phyloP scores from a whole-genome alignment of 148 eudicot genomes.

The Chenopodium formosanum region DNA sequence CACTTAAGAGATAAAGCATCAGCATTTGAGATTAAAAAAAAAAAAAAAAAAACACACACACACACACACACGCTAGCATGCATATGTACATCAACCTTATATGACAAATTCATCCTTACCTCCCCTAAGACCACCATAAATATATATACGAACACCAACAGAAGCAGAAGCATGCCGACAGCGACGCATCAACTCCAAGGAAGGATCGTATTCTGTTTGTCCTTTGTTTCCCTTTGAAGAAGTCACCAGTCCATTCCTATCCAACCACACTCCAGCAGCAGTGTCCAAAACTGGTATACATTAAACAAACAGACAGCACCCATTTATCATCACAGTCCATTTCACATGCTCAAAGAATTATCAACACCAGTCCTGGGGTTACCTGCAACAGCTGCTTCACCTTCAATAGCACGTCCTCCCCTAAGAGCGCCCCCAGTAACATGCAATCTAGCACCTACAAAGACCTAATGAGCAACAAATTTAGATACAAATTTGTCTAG shows the following conservation, averaged over 20 bases:
- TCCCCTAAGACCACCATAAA: conserved; percentile 94
- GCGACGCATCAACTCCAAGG: conserved; percentile 85
- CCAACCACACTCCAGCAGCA: conserved; percentile 99
- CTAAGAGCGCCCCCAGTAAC: conserved; percentile 92
- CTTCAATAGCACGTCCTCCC: conserved; percentile 90
- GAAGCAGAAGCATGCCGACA: conserved; percentile 98
- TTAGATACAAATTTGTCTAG: conserved; percentile 19
- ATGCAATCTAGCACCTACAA: conserved; percentile 97
- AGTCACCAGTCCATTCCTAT: conserved; percentile 85
- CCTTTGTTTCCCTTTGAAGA: conserved; percentile 66
- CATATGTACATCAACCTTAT: not conserved
- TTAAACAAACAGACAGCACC: not conserved
- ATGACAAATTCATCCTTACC: conserved; percentile 38
- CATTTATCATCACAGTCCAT: conserved; percentile 1
- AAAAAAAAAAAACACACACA: too few relatives aligned
- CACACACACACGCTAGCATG: not conserved
- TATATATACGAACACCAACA: conserved; percentile 64
- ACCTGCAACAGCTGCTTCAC: conserved; percentile 91
- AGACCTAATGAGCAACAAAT: conserved; percentile 58
- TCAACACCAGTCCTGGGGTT: conserved; percentile 17
- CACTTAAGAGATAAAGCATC: not conserved
- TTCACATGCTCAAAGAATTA: not conserved
- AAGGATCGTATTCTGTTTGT: conserved; percentile 56
- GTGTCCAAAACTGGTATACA: conserved; percentile 80
- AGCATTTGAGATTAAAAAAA: not conserved